Evolutionary conservation across 2,329 filamentous ascomycete genomes (phyloP).

Genomic region (Hymenoscyphus occultus): DNA sequence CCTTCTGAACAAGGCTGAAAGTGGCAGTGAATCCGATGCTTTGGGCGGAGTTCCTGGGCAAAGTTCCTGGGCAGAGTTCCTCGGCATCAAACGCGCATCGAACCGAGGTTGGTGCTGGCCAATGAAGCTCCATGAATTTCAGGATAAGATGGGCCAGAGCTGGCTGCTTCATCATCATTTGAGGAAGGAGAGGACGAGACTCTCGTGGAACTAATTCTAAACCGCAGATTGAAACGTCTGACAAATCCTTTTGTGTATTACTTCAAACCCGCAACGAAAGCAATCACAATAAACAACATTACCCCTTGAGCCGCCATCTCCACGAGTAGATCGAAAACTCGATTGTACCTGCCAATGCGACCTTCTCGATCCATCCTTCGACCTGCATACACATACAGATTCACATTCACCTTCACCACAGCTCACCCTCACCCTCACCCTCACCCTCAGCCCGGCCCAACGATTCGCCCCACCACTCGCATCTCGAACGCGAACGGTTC

Average conservation of each 20-base stretch:
- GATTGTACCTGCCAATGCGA: constrained; percentile 5
- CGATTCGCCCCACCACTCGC: background rate
- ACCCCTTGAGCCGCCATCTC: background rate
- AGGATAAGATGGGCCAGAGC: background rate
- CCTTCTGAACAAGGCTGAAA: background rate
- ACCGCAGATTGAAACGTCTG: background rate
- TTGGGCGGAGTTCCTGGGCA: background rate
- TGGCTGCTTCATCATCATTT: constrained; percentile 5
- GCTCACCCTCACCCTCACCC: too few species aligned
- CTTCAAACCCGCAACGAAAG: background rate
- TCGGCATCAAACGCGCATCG: background rate
- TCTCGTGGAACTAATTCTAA: background rate
- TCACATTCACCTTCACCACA: too few species aligned
- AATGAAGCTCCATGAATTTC: background rate
- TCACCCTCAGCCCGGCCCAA: too few species aligned
- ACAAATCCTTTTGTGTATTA: background rate
- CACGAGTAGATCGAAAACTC: background rate
- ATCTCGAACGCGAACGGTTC: background rate
- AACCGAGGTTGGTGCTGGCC: background rate
- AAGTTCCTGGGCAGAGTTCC: background rate
- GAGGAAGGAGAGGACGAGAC: background rate
- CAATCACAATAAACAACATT: background rate
- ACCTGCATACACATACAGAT: constrained; percentile 8
- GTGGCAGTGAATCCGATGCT: background rate
- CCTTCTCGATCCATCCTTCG: constrained; percentile 15